Conservation (phyloP, 192 early-diverging fungal species). For the Geranomyces michiganensis region DNA sequence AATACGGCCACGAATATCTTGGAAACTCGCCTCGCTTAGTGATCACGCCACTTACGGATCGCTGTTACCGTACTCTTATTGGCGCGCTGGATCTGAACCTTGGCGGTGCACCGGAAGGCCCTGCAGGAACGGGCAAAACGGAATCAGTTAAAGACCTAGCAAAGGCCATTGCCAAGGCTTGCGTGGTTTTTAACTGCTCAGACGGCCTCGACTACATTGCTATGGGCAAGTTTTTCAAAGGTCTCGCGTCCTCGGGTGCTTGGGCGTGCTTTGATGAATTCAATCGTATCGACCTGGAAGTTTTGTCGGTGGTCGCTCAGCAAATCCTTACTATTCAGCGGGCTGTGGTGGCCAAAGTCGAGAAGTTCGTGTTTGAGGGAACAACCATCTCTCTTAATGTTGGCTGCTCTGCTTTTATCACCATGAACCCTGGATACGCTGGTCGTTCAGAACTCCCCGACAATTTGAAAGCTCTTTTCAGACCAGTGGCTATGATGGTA, state of each 20-base stretch:
- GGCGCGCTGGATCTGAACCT: constrained; percentile 64
- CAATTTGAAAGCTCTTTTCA: constrained; percentile 65
- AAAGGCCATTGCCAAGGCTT: constrained; percentile 63
- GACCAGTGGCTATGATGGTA: constrained; percentile 69
- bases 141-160: constrained; percentile 66
- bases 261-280: constrained; percentile 71
- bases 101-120: constrained; percentile 64
- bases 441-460: constrained; percentile 62
- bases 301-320: constrained; percentile 65
- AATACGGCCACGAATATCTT: constrained; percentile 65
- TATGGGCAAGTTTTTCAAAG: constrained; percentile 70
- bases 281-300: constrained; percentile 67
- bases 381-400: constrained; percentile 61
- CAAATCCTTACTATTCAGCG: constrained; percentile 64
- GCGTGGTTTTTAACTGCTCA: constrained; percentile 68
- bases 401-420: constrained; percentile 64
- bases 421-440: constrained; percentile 69
- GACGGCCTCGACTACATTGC: constrained; percentile 69
- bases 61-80: constrained; percentile 68
- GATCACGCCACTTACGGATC: constrained; percentile 63
- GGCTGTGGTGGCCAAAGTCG: constrained; percentile 58
- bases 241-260: constrained; percentile 61
- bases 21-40: constrained; percentile 60
- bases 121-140: constrained; percentile 66
- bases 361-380: constrained; percentile 69